Evolutionary conservation across 257 asterid genomes (phyloP).

Genomic region (Capsicum chinense): DNA sequence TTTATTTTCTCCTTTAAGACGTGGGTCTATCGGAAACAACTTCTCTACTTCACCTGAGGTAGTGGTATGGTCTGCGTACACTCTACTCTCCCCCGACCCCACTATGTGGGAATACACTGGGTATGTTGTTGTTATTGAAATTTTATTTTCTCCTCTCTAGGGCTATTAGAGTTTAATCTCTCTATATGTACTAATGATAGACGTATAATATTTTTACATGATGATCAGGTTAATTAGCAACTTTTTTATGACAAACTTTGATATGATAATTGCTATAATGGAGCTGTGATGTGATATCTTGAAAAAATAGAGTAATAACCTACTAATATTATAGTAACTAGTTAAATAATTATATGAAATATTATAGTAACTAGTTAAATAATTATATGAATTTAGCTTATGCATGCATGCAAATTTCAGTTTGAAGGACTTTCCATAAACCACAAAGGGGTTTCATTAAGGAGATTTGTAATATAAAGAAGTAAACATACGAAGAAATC

Average conservation of each 20-base stretch:
- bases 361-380: neutral
- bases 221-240: neutral
- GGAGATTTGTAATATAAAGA: too few species aligned
- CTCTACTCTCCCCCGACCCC: too few species aligned
- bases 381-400: neutral
- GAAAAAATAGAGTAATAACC: neutral
- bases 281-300: too few species aligned
- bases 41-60: too few species aligned
- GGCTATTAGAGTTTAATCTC: neutral
- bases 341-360: neutral
- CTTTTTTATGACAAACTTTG: neutral
- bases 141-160: neutral
- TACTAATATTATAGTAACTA: neutral
- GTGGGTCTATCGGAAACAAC: too few species aligned
- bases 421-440: neutral
- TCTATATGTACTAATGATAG: neutral
- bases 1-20: too few species aligned
- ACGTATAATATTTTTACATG: neutral
- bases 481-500: too few species aligned
- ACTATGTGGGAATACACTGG: too few species aligned
- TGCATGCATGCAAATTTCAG: constrained; percentile 33
- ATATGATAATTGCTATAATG: too few species aligned
- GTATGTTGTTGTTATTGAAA: too few species aligned
- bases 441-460: too few species aligned
- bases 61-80: too few species aligned